Percentiles rank a stretch among this genome's conserved stretches.
Conservation (phyloP, 805 yeast species). For the Ogataea parapolymorpha region DNA sequence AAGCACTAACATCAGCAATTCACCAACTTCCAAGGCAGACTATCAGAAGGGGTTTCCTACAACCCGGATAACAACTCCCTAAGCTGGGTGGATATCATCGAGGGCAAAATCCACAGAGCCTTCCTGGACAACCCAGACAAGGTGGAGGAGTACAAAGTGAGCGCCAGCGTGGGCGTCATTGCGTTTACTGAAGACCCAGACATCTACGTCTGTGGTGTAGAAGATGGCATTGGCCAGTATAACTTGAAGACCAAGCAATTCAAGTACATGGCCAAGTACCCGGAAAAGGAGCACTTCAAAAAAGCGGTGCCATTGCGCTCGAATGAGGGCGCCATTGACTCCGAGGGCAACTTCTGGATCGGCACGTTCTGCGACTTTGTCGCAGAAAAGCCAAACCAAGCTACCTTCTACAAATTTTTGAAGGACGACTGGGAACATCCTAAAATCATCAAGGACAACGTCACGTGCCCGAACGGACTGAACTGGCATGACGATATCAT, state of each 20-base stretch:
- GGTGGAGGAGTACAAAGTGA: conserved; percentile 34
- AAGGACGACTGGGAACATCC: conserved; percentile 28
- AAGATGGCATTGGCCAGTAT: conserved; percentile 60
- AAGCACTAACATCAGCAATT: conserved; percentile 19
- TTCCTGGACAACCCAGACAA: conserved; percentile 24
- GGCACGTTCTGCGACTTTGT: conserved; percentile 63
- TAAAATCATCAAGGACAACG: conserved; percentile 35
- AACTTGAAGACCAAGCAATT: conserved; percentile 40
- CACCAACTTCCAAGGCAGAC: conserved; percentile 37
- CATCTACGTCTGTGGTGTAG: conserved; percentile 56
- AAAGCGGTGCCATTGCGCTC: conserved; percentile 46
- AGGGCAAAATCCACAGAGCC: conserved; percentile 39
- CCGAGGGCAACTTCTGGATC: conserved; percentile 71
- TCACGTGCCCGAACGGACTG: conserved; percentile 70
- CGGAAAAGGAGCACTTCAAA: conserved; percentile 35
- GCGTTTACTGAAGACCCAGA: conserved; percentile 59
- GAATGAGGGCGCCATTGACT: conserved; percentile 81
- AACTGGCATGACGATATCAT: conserved; percentile 47
- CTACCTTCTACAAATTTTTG: conserved; percentile 47
- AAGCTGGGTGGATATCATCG: conserved; percentile 47
- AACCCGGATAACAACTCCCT: conserved; percentile 51
- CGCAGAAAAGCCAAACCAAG: conserved; percentile 41
- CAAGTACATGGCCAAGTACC: conserved; percentile 37
- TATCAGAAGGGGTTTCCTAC: conserved; percentile 68
- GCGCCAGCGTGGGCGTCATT: conserved; percentile 64